Evolutionary conservation across 129 eudicot genomes (phyloP).

Genomic region (Kitagawia praeruptora): DNA sequence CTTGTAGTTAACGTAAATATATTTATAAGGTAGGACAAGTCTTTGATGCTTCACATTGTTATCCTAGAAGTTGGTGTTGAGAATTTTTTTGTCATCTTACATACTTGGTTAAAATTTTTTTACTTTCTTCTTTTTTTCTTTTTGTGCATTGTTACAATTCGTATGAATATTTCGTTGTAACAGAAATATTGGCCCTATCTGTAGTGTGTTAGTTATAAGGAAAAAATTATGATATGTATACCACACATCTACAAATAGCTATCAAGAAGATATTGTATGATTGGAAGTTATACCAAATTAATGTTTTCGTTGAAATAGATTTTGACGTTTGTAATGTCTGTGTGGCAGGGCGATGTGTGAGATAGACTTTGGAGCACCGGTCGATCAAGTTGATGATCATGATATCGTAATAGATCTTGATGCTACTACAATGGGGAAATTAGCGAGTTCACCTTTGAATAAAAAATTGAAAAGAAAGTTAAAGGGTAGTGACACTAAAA

Average conservation of each 20-base stretch:
- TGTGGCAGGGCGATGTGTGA: conserved; percentile 73
- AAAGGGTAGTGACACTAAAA: conserved; percentile 27
- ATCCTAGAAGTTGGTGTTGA: too few relatives aligned
- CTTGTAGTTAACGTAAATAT: neutral
- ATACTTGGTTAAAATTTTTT: too few relatives aligned
- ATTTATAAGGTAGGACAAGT: too few relatives aligned
- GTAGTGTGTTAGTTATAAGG: neutral
- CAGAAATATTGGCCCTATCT: neutral
- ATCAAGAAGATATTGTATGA: neutral
- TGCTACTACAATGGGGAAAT: conserved; percentile 19
- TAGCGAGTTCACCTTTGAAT: conserved; percentile 14
- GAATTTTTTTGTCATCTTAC: too few relatives aligned
- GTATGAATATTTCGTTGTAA: neutral
- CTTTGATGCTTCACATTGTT: too few relatives aligned
- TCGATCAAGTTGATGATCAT: conserved; percentile 36
- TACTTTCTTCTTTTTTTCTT: too few relatives aligned
- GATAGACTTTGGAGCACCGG: conserved; percentile 70
- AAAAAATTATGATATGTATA: neutral
- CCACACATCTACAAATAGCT: neutral
- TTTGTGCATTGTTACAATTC: neutral
- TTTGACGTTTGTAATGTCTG: conserved; percentile 3
- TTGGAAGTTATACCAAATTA: neutral
- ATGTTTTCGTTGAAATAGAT: neutral
- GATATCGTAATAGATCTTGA: conserved; percentile 22
- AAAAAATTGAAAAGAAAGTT: conserved; percentile 55